These are phyloP conservation scores for Claviceps fusiformis DNA, from an alignment of 2,329 filamentous ascomycete genomes.

Conservation along the genomic window DNA sequence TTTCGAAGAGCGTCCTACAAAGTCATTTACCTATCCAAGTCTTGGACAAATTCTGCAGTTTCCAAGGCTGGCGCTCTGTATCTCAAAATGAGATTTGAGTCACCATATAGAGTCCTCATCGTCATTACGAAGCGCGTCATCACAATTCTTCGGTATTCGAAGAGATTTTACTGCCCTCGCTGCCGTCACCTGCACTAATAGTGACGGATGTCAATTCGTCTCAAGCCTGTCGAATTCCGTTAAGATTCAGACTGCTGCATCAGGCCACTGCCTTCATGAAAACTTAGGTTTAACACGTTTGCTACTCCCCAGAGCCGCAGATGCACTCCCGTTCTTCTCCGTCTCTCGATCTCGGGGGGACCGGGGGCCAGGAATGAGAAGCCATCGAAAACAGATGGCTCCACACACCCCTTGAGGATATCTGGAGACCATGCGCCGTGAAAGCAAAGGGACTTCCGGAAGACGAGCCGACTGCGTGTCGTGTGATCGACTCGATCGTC, in stretches of 20 bases:
- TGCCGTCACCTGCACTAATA: too few relatives aligned
- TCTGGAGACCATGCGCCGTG: not conserved
- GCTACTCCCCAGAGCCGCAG: not conserved
- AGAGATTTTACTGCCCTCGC: not conserved
- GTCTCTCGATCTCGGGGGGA: not conserved
- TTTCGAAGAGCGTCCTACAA: not conserved
- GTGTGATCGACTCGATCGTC: not conserved
- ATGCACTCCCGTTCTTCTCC: not conserved
- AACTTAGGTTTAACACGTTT: not conserved
- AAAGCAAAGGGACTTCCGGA: constrained; percentile 1
- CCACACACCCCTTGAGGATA: not conserved
- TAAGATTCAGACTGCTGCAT: too few relatives aligned
- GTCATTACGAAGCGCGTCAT: not conserved
- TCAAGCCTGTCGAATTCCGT: not conserved
- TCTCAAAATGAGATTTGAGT: not conserved
- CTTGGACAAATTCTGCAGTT: not conserved
- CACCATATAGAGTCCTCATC: not conserved
- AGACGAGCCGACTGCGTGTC: constrained; percentile 2
- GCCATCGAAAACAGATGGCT: not conserved
- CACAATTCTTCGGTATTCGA: not conserved
- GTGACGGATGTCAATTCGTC: too few relatives aligned
- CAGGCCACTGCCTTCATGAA: not conserved
- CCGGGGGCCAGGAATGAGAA: not conserved
- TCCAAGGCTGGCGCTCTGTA: not conserved
- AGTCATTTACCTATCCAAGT: not conserved